Conservation (phyloP, 208 protist species). For the Trichomonas tenax region DNA sequence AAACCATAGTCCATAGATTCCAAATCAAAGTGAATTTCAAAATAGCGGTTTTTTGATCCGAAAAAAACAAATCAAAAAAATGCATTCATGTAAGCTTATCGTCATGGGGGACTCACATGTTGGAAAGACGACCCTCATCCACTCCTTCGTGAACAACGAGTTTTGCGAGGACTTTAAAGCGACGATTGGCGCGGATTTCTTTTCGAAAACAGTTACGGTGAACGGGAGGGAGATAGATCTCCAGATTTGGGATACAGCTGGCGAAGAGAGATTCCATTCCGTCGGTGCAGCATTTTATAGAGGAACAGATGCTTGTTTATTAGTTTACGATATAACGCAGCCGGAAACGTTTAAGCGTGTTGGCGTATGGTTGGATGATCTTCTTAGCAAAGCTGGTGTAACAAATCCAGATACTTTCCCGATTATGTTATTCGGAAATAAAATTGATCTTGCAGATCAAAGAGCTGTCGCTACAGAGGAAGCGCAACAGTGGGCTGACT, state of each 20-base stretch:
- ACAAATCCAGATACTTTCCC: background rate
- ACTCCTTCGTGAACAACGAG: background rate
- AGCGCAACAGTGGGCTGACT: background rate
- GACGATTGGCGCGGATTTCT: slow-evolving; percentile 23
- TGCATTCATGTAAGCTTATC: background rate
- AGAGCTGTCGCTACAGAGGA: background rate
- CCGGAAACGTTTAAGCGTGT: background rate
- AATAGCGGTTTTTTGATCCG: too few species aligned
- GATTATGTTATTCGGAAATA: slow-evolving; percentile 21
- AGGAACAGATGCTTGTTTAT: background rate
- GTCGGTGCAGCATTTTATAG: slow-evolving; percentile 17
- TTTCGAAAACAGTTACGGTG: background rate
- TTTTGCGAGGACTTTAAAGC: slow-evolving; percentile 19
- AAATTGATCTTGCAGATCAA: slow-evolving; percentile 5
- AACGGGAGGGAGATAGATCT: background rate
- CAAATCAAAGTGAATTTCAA: too few species aligned
- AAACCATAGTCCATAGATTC: too few species aligned
- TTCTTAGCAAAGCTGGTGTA: background rate
- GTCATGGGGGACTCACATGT: background rate
- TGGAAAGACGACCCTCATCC: slow-evolving; percentile 16
- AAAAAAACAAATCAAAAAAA: background rate
- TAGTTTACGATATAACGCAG: slow-evolving; percentile 15
- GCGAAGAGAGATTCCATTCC: background rate
- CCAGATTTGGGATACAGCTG: slow-evolving; percentile 22
- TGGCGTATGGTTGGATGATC: background rate